Evolutionary conservation across 2,329 filamentous ascomycete species (phyloP), one percentile per base, ranked within the genome.

Genomic region (Colletotrichum tropicicola): DNA sequence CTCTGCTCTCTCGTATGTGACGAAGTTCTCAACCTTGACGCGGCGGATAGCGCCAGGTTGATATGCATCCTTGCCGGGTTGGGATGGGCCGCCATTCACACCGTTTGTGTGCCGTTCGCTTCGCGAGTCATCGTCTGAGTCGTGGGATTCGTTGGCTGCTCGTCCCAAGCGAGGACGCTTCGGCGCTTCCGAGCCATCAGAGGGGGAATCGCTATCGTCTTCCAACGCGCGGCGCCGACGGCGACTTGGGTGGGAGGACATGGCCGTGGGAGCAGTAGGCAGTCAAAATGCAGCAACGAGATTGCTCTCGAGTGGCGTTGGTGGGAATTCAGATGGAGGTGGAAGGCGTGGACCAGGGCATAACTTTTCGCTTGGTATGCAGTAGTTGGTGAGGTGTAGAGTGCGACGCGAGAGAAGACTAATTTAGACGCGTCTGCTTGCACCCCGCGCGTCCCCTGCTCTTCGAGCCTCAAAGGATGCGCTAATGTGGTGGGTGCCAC

Each of bases 1-100:
- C 69, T 97, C 94, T 59, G 94, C 95, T 56, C 91, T 89, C 52
- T 92, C 94, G 79, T 99, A 99, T 0, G 96, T 99, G 59, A 99
- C 93, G 71, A 99, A 99, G 77, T 98, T 92, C 51, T 86, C 87
- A 45, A 98, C 85, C 70, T 89, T 91, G 49, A 99, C 93, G 35
- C 94, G 89, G 51, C 98, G 89, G 70, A 99, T 97, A 9, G 96
- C 91, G 10, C 96, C 96, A 3, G 94, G 89, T 68, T 92, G 86
- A 67, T 85, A 88, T 9, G 74, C 73, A 15, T 78, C 75, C 48
- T 71, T 66, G 47, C 68, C 68, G 35, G 19, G 15, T 12, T 58
- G 37, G 8, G 39, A 30, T 25, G 52, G 28, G 32, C 59, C 63
- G 25, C 64, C 64, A 21, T 68, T 67, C 9, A 64, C 23, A 21